phyloP scores from a whole-genome alignment of 1,284 basidiomycete genomes.

The Inonotus obliquus region DNA sequence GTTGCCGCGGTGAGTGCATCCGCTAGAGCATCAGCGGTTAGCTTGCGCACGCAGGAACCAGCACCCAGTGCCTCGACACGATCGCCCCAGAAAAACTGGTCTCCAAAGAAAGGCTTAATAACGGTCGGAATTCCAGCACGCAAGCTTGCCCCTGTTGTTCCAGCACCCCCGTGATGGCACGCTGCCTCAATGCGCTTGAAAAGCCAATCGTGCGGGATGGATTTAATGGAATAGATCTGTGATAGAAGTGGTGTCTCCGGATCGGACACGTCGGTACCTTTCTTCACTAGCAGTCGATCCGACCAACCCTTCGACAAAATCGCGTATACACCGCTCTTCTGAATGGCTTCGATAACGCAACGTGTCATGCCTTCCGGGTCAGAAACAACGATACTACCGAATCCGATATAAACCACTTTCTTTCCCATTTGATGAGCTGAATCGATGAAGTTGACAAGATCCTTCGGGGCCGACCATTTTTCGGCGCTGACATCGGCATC shows the following conservation, averaged over 20 bases:
- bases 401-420: slow-evolving; percentile 97
- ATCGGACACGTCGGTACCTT: slow-evolving; percentile 48
- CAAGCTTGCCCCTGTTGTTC: slow-evolving; percentile 91
- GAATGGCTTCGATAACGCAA: slow-evolving; percentile 84
- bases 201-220: slow-evolving; percentile 96
- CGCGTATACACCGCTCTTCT: slow-evolving; percentile 80
- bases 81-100: slow-evolving; percentile 96
- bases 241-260: slow-evolving; percentile 66
- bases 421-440: slow-evolving; percentile 66
- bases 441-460: slow-evolving; percentile 80
- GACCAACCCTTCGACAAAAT: slow-evolving; percentile 98
- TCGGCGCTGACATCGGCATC: slow-evolving; percentile 82
- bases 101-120: slow-evolving; percentile 96
- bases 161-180: slow-evolving; percentile 96
- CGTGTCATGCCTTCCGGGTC: slow-evolving; percentile 91
- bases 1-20: slow-evolving; percentile 81
- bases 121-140: slow-evolving; percentile 93
- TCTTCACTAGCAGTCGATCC: slow-evolving; percentile 76
- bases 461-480: slow-evolving; percentile 84
- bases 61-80: slow-evolving; percentile 91
- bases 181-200: slow-evolving; percentile 93
- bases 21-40: slow-evolving; percentile 74
- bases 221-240: slow-evolving; percentile 79
- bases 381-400: slow-evolving; percentile 97
- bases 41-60: slow-evolving; percentile 79